phyloP scores from a whole-genome alignment of 257 asterid genomes.

The Haberlea rhodopensis region DNA sequence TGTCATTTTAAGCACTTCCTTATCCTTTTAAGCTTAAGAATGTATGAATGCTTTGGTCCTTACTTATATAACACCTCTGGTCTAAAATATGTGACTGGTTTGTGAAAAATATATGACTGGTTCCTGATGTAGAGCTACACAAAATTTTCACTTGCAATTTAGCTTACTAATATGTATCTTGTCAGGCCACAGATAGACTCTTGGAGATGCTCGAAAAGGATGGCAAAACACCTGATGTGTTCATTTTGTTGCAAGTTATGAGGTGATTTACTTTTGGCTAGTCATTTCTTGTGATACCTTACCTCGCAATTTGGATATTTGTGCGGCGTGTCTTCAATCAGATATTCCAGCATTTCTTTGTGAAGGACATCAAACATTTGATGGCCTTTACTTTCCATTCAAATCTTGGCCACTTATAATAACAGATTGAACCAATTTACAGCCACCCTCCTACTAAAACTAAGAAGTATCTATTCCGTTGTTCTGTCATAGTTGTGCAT shows the following conservation, averaged over 20 bases:
- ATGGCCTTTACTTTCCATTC: background rate
- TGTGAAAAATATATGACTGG: too few species aligned
- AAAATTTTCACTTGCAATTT: conserved; percentile 23
- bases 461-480: background rate
- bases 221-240: conserved; percentile 64
- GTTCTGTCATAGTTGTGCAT: background rate
- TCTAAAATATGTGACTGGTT: background rate
- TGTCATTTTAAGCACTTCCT: too few species aligned
- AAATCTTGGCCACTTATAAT: conserved; percentile 5
- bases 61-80: background rate
- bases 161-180: conserved; percentile 23
- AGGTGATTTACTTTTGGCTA: too few species aligned
- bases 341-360: conserved; percentile 1
- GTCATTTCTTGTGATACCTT: background rate
- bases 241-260: conserved; percentile 65
- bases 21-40: conserved; percentile 11
- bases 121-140: background rate
- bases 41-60: background rate
- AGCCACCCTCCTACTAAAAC: background rate
- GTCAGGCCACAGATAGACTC: conserved; percentile 78
- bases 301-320: background rate
- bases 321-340: background rate
- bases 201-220: conserved; percentile 73
- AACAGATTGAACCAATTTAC: background rate
- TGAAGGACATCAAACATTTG: background rate